A percentile compares a stretch with the other conserved stretches of the same genome.
phyloP scores from a whole-genome alignment of 2,329 filamentous ascomycete genomes.

The Aspergillus fructus region DNA sequence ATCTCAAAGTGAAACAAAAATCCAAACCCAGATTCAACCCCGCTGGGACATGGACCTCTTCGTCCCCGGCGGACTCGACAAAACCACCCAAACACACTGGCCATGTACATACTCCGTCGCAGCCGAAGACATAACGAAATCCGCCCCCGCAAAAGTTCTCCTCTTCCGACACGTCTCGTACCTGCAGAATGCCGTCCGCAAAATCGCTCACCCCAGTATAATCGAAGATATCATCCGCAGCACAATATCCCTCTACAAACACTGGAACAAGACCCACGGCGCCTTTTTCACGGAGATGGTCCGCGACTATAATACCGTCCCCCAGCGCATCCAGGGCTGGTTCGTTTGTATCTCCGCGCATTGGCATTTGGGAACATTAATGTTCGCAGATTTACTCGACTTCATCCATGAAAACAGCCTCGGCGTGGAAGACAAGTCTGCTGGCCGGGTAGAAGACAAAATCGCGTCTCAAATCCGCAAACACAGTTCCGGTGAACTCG shows the following conservation, averaged over 20 bases:
- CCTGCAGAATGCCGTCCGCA: not conserved
- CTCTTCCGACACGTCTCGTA: not conserved
- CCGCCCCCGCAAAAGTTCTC: not conserved
- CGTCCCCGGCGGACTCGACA: not conserved
- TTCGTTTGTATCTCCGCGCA: not conserved
- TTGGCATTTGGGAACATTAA: not conserved
- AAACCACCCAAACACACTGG: not conserved
- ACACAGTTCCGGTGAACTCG: not conserved
- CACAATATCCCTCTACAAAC: not conserved
- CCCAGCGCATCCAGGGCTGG: not conserved
- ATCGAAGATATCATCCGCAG: not conserved
- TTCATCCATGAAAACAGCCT: not conserved
- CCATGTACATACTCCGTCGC: not conserved
- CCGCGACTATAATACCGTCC: not conserved
- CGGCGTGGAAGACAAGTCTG: not conserved
- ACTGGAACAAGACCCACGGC: not conserved
- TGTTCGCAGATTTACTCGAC: not conserved
- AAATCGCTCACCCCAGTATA: not conserved
- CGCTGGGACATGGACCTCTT: not conserved
- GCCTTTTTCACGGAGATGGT: not conserved
- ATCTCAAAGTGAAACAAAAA: too few species aligned
- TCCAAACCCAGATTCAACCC: not conserved
- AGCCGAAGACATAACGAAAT: not conserved
- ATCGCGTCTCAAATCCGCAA: not conserved
- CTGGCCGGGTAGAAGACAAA: not conserved